Conservation (phyloP, 192 early-diverging fungal species). For the Coemansia sp. region DNA sequence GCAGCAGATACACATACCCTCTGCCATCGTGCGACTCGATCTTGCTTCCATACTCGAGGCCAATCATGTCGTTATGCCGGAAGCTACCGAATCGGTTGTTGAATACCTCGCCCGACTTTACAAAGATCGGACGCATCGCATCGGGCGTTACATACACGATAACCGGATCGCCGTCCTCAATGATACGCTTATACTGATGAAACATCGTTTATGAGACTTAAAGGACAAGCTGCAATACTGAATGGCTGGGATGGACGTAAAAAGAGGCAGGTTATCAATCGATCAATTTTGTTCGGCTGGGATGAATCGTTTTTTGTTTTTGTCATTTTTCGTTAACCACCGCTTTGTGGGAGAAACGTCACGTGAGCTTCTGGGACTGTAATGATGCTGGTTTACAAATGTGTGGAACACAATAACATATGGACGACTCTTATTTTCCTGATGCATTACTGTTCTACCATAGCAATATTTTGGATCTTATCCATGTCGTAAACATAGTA, state of each 20-base stretch:
- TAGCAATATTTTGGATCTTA: not conserved
- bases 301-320: not conserved
- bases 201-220: slow-evolving; percentile 19
- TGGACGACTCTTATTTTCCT: not conserved
- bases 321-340: not conserved
- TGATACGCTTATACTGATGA: slow-evolving; percentile 54
- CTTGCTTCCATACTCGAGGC: slow-evolving; percentile 83
- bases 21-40: slow-evolving; percentile 60
- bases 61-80: slow-evolving; percentile 81
- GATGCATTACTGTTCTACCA: not conserved
- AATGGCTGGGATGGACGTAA: not conserved
- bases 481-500: not conserved
- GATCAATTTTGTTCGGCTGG: too few species aligned
- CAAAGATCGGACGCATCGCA: slow-evolving; percentile 63
- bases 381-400: too few species aligned
- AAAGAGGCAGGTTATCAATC: not conserved
- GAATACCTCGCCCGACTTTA: slow-evolving; percentile 63
- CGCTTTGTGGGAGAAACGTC: not conserved
- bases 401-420: too few species aligned
- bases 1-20: slow-evolving; percentile 82
- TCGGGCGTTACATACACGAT: slow-evolving; percentile 73
- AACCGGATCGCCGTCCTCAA: slow-evolving; percentile 80
- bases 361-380: not conserved
- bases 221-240: not conserved
- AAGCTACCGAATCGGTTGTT: slow-evolving; percentile 84